Base-by-base conservation (phyloP, 2,329 filamentous ascomycete genomes). In the Arachnopeziza araneosa region DNA sequence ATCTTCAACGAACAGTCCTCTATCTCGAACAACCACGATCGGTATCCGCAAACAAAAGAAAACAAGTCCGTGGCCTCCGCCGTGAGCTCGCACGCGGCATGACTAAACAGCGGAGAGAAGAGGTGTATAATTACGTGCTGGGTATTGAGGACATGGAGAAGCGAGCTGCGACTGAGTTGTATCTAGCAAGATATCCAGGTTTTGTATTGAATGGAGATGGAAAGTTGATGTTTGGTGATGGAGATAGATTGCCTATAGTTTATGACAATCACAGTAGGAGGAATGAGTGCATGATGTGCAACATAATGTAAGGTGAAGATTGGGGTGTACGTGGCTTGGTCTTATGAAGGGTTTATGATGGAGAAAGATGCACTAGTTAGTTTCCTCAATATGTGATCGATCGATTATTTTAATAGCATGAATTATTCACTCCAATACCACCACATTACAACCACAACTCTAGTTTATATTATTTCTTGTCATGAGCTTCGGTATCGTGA, bases 31-130 rank as follows among this genome's bases (percentile, higher is more conserved):
- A n/a, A 10, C 53, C 54, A 19, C 59, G 58, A 26, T 49, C 24
- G 1, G 56, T 36, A 23, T 57, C 44, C n/a, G 32, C 54, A 30
- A 50, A 44, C 44, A 17, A 59, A 14, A 30, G 26, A n/a, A 30
- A 52, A 23, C 56, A 60, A 19, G 53, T 64, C 52, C 7, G 52
- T 32, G 32, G 23, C 3, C 32, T 62, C 6, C 52, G 63, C 6
- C 26, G 51, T 24, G 63, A 64, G 22, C 54, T 64, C n/a, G 58
- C 58, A 26, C 6, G 24, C 12, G 63, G 60, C 14, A 64, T 64
- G 63, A 57, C 49, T 6, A 60, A 53, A n/a, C 56, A 64, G 12
- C 56, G 63, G 36, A 58, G 57, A 52, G 52, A 61, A 22, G 17
- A 55, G 19, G 52, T 64, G 52, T 54, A 57, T n/a, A 52, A 59